Base-by-base conservation (phyloP, 805 yeast species). In the Candida xyloterini region DNA sequence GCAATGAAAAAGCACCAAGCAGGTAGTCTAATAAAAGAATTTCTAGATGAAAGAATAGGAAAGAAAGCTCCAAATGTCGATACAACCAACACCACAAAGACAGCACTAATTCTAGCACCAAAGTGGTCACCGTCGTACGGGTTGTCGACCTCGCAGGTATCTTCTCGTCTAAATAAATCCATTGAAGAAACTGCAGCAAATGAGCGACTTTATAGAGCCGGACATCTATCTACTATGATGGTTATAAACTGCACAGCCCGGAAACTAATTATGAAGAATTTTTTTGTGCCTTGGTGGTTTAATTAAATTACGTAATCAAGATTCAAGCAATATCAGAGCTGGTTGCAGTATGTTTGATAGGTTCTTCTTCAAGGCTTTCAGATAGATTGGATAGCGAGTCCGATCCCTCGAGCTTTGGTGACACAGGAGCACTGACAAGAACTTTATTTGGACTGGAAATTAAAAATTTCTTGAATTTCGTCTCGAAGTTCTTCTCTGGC, bases 1-100 rank as follows among this genome's bases (percentile, higher is more conserved):
- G 85, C 79, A 33, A 79, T 58, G 56, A 81, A 80, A 61, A 81
- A 82, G 47, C 78, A 72, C 76, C 78, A 71, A 10, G 70, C 52
- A 1, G 88, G 88, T 43, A 81, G 51, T 46, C 78, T 65, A 30
- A 82, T 67, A 49, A 72, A 72, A 0, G 85, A 77, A 52, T 73
- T 75, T 45, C 67, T 67, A 5, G 84, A 78, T 0, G 85, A 71
- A 23, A 81, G 56, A 2, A 82, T 58, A 1, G 89, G 89, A 62
- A 81, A 74, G 44, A 74, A 74, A 2, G 81, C 57, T 15, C 87
- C 87, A 35, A 81, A 48, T 0, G 68, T 68, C 0, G 86, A 77
- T 0, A 84, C 73, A 1, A 73, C 59, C 44, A 81, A 43, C 22
- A 82, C 72, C 40, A 81, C 85, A 58, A 82, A 82, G 0, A 82